Percentiles rank a stretch among this genome's conserved stretches.
Conservation (phyloP, 75 land plant species). For the Gnetum montanum region DNA sequence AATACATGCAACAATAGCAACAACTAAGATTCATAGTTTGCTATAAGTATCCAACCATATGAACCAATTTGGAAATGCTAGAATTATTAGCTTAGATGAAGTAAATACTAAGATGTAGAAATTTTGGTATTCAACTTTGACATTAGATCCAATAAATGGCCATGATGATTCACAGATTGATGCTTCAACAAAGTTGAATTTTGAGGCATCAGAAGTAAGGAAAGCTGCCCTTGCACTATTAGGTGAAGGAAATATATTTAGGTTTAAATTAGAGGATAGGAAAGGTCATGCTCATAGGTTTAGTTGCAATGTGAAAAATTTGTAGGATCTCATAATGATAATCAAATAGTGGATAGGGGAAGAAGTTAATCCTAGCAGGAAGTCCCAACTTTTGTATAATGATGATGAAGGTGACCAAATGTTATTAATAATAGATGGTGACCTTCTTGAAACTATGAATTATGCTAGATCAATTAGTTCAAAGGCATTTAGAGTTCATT, state of each 20-base stretch:
- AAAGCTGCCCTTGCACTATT: constrained; percentile 25
- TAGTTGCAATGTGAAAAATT: constrained; percentile 53
- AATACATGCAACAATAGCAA: constrained; percentile 67
- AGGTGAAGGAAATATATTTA: constrained; percentile 19
- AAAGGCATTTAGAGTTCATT: constrained; percentile 72
- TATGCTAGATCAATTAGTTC: constrained; percentile 70
- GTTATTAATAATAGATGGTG: constrained; percentile 71
- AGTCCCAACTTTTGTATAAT: constrained; percentile 80
- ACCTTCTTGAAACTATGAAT: constrained; percentile 72
- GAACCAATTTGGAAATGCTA: constrained; percentile 26
- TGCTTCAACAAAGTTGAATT: constrained; percentile 29
- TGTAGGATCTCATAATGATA: constrained; percentile 62
- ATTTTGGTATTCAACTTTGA: constrained; percentile 77
- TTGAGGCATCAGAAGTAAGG: constrained; percentile 38
- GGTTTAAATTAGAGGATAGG: constrained; percentile 57
- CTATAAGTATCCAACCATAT: not conserved
- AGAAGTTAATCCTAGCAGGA: constrained; percentile 46
- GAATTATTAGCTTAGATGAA: constrained; percentile 31
- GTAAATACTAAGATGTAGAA: constrained; percentile 64
- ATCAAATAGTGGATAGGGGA: constrained; percentile 68
- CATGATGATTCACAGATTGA: constrained; percentile 63
- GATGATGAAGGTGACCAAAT: constrained; percentile 93
- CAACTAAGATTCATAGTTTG: constrained; percentile 2
- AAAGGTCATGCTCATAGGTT: constrained; percentile 70
- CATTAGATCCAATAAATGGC: constrained; percentile 27